phyloP scores from a whole-genome alignment of 2,329 filamentous ascomycete genomes.

The Fusarium veterinarium region DNA sequence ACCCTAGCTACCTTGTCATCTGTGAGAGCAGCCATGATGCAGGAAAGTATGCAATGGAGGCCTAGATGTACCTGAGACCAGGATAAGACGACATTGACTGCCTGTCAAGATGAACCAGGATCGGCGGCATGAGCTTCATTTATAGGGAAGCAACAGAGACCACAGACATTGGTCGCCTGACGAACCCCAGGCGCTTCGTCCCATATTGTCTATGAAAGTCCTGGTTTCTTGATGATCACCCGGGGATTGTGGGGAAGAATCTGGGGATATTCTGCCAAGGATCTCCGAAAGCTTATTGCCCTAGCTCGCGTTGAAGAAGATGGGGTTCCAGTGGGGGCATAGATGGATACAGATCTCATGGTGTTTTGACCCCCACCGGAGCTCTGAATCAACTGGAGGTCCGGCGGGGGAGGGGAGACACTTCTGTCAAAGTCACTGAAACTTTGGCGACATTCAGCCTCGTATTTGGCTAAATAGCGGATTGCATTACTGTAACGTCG shows the following conservation, averaged over 20 bases:
- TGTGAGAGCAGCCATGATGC: background rate
- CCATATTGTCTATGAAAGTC: background rate
- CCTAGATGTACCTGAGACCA: background rate
- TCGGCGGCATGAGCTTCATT: conserved; percentile 12
- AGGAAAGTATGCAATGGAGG: background rate
- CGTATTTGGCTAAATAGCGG: background rate
- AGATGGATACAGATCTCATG: background rate
- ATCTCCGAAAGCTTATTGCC: background rate
- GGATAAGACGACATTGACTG: background rate
- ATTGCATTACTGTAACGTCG: background rate
- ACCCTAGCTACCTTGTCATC: conserved; percentile 33
- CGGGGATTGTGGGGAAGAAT: conserved; percentile 15
- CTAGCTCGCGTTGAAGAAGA: conserved; percentile 1
- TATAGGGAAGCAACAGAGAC: background rate
- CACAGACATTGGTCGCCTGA: background rate
- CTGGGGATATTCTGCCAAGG: conserved; percentile 10
- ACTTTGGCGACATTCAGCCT: background rate
- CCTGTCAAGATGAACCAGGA: background rate
- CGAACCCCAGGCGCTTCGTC: background rate
- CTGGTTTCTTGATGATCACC: background rate
- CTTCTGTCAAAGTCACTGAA: background rate
- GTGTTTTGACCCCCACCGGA: conserved; percentile 9
- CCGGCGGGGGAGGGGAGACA: conserved; percentile 13
- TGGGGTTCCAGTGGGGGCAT: conserved; percentile 10
- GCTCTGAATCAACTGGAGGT: background rate